Evolutionary conservation across 805 yeast genomes (phyloP).

Genomic region (Myxozyma sirexii): DNA sequence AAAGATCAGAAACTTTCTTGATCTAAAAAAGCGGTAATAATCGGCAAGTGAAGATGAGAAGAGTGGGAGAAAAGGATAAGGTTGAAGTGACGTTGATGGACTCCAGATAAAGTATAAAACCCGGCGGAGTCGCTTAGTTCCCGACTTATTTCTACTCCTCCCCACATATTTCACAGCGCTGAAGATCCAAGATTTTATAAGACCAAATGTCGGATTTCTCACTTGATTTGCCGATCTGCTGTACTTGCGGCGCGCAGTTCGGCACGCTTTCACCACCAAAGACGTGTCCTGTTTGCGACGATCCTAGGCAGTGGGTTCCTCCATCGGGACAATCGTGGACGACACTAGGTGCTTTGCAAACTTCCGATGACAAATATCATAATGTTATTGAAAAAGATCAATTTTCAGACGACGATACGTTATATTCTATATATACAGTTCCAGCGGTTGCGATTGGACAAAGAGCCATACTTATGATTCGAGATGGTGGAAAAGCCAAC

Average conservation of each 20-base stretch:
- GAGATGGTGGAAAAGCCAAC: conserved; percentile 27
- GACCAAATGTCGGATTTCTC: conserved; percentile 1
- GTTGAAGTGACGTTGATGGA: too few relatives aligned
- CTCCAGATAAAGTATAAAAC: too few relatives aligned
- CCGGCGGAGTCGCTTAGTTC: too few relatives aligned
- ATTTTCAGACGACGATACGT: conserved; percentile 9
- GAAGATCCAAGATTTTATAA: too few relatives aligned
- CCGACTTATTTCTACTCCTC: too few relatives aligned
- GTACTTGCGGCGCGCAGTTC: conserved; percentile 29
- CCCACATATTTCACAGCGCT: too few relatives aligned
- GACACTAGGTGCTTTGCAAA: conserved; percentile 18
- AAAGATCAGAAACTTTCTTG: too few relatives aligned
- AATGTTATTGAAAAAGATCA: conserved; percentile 21
- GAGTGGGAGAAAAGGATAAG: too few relatives aligned
- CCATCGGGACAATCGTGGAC: conserved; percentile 30
- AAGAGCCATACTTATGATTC: conserved; percentile 31
- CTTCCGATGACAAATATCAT: conserved; percentile 7
- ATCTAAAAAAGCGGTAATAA: too few relatives aligned
- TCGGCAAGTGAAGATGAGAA: too few relatives aligned
- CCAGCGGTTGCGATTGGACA: conserved; percentile 35
- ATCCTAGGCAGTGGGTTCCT: conserved; percentile 32
- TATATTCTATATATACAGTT: conserved; percentile 26
- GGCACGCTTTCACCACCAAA: conserved; percentile 6
- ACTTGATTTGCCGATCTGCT: conserved; percentile 24
- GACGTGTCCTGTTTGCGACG: conserved; percentile 31